Conservation (phyloP, 1,284 basidiomycete genomes). For the Sutorius eximius region DNA sequence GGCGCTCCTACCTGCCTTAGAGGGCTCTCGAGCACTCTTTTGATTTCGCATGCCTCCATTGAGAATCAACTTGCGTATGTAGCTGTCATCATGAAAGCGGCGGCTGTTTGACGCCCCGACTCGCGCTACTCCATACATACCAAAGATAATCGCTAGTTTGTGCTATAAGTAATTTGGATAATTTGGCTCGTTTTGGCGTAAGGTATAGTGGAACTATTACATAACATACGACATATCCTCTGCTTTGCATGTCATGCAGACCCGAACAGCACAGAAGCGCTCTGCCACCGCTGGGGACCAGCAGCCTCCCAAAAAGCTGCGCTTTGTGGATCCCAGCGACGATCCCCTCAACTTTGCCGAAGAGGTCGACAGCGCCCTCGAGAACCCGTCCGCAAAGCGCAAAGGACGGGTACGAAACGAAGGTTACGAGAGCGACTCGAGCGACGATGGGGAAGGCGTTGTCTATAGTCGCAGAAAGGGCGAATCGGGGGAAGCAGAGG, state of each 20-base stretch:
- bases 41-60: slow-evolving; percentile 37
- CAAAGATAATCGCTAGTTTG: background rate
- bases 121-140: background rate
- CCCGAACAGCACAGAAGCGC: slow-evolving; percentile 56
- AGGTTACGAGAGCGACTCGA: slow-evolving; percentile 94
- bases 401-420: slow-evolving; percentile 76
- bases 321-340: slow-evolving; percentile 75
- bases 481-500: slow-evolving; percentile 42
- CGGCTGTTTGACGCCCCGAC: slow-evolving; percentile 12
- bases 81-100: slow-evolving; percentile 31
- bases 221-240: slow-evolving; percentile 7
- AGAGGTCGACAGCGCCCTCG: slow-evolving; percentile 71
- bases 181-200: background rate
- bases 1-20: slow-evolving; percentile 31
- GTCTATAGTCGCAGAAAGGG: slow-evolving; percentile 72
- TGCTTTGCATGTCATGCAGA: slow-evolving; percentile 41
- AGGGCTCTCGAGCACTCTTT: slow-evolving; percentile 36
- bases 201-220: too few species aligned
- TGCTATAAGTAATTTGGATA: slow-evolving; percentile 9
- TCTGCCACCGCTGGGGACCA: slow-evolving; percentile 47
- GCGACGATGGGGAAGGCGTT: slow-evolving; percentile 88
- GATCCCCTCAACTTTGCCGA: slow-evolving; percentile 74
- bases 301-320: slow-evolving; percentile 65
- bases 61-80: slow-evolving; percentile 36
- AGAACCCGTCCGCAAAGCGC: slow-evolving; percentile 56